Evolutionary conservation across 139 green algal genomes (phyloP), one percentile per base, ranked within the genome.

Genomic region (Yamagishiella unicocca): DNA sequence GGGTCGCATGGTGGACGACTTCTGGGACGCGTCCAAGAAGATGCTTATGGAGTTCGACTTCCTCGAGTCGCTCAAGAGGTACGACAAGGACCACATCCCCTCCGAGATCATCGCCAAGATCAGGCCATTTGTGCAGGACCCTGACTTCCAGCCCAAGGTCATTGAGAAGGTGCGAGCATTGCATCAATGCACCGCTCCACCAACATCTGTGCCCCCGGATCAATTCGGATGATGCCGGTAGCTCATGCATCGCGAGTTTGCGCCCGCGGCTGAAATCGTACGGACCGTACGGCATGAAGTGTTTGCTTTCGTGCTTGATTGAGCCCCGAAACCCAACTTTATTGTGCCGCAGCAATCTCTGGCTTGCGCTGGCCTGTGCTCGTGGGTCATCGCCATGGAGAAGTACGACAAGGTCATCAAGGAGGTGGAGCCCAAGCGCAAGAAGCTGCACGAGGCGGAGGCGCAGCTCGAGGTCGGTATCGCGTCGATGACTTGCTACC

Each of bases 1-100:
- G 22, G 94, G 94, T 9, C 94, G 95, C 80, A 98, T 96, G 93
- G 94, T 97, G 29, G 92, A 96, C 29, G 95, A 97, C 90, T 98
- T 96, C 92, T 98, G 95, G 95, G 94, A 93, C 85, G 89, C 90
- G 14, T 87, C 62, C 73, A 92, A 92, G 85, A 66, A 71, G 54
- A 92, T 92, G 89, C 94, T 98, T 1, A 93, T 92, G 83, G 95
- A 97, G 67, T 82, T 91, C 24, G 89, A 93, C 80, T 97, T 97
- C 89, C 80, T 97, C 64, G 76, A 87, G 9, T 86, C 66, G 29
- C 92, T 97, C 58, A 74, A 84, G 31, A 68, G 76, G 53, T 96
- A 90, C 67, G 82, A 89, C 66, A 97, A 97, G 87, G 94, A 98
- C 90, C 91, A 97, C 92, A 97, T 98, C 53, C 78, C 93, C 12